Percentiles rank a stretch among this genome's conserved stretches.
phyloP scores from a whole-genome alignment of 257 asterid species.

The Solanum stenotomum region DNA sequence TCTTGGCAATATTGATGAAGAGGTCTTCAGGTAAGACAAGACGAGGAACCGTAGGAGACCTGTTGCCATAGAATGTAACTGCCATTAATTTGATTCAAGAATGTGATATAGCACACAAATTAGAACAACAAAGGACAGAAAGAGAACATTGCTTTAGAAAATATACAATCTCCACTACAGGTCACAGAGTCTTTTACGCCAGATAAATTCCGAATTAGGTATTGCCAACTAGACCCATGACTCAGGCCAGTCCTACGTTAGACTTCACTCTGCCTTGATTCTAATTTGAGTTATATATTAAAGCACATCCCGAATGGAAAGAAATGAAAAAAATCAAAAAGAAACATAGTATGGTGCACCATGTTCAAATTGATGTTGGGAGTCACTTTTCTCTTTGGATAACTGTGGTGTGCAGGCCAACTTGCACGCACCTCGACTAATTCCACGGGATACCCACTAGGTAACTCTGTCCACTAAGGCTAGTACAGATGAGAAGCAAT shows the following conservation, averaged over 20 bases:
- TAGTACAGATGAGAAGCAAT: too few relatives aligned
- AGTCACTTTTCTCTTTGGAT: too few relatives aligned
- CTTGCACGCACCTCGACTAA: too few relatives aligned
- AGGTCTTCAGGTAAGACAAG: slow-evolving; percentile 48
- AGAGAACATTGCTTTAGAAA: neutral
- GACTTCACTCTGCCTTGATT: neutral
- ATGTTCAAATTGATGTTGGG: neutral
- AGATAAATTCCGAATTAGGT: neutral
- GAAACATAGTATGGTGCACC: neutral
- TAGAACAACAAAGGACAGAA: neutral
- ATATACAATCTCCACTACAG: neutral
- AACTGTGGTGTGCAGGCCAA: too few relatives aligned
- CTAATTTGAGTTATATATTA: neutral
- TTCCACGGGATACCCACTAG: too few relatives aligned
- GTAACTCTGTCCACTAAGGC: too few relatives aligned
- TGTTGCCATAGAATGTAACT: slow-evolving; percentile 6
- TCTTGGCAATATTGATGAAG: slow-evolving; percentile 43
- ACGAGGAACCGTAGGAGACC: slow-evolving; percentile 58
- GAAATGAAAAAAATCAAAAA: neutral
- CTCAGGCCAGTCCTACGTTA: neutral
- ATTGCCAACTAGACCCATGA: neutral
- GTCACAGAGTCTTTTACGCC: neutral
- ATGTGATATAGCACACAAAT: neutral
- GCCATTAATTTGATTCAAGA: neutral
- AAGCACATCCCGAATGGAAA: neutral